Evolutionary conservation across 2,329 filamentous ascomycete genomes (phyloP), one percentile per base, ranked within the genome.

Genomic region (Trichoderma afroharzianum): DNA sequence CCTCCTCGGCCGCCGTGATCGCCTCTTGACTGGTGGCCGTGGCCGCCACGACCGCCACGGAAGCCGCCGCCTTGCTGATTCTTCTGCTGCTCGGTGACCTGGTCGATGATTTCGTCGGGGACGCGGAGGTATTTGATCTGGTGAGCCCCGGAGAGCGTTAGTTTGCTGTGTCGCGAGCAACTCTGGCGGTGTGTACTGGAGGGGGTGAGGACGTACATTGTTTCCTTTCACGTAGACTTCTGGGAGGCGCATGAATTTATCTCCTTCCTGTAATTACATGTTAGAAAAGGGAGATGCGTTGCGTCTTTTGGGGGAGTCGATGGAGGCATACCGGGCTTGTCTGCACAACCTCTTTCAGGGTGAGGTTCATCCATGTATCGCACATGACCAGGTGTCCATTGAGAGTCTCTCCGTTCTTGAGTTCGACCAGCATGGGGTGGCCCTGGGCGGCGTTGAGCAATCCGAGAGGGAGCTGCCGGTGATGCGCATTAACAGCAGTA

Each of bases 321-420:
- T 18, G 63, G n/a, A 39, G 21, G 70, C 86, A 66, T 83, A 92
- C 90, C 28, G 95, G 91, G 80, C 92, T 97, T 21, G 96, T 98
- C 83, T 98, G 95, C 43, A 98, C 93, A 26, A 99, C 97, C 82
- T 98, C 96, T 82, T 96, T 97, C 76, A 99, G 84, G 2, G 95
- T 98, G 77, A 99, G 85, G 84, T 99, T 99, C 96, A 99, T 99
- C 94, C 96, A 99, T 63, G 95, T 99, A 82, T 99, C 96, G 90
- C 95, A 99, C 82, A 92, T 94, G 81, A 98, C 92, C 72, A 99
- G 87, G 80, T 98, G 94, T 74, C 96, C 96, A 84, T 98, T 99
- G 73, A 99, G 88, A 0, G 96, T 98, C 83, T 99, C 95, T 84
- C 95, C 95, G 79, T 95, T 97, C 87, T 98, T 98, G 76, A 98